Percentiles rank a stretch among this genome's conserved stretches.
phyloP scores from a whole-genome alignment of 805 yeast species.

The Vanderwaltozyma tropicalis region DNA sequence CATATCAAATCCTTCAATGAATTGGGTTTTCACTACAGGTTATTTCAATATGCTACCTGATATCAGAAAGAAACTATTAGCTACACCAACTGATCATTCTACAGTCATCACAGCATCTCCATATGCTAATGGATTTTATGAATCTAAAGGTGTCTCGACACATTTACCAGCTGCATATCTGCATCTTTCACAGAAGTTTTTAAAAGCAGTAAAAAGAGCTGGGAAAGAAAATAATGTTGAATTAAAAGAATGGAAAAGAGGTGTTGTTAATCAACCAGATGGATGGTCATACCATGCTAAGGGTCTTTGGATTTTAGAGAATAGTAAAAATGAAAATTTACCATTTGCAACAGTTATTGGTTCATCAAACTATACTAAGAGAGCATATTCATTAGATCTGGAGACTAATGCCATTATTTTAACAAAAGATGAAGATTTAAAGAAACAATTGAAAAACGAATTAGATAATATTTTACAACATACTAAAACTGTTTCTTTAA shows the following conservation, averaged over 20 bases:
- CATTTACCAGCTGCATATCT: conserved; percentile 82
- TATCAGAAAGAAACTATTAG: conserved; percentile 47
- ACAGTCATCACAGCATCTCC: conserved; percentile 85
- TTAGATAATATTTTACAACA: conserved; percentile 46
- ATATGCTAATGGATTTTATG: conserved; percentile 85
- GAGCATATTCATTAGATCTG: conserved; percentile 80
- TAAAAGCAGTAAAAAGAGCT: conserved; percentile 37
- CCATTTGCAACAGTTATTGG: conserved; percentile 82
- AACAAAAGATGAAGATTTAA: conserved; percentile 55
- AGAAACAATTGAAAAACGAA: conserved; percentile 49
- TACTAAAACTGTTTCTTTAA: conserved; percentile 42
- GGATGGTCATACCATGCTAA: conserved; percentile 99
- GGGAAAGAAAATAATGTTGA: conserved; percentile 38
- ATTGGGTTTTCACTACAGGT: conserved; percentile 92
- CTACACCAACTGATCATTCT: conserved; percentile 36
- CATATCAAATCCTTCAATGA: conserved; percentile 40
- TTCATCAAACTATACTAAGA: conserved; percentile 82
- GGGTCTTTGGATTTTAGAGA: conserved; percentile 78
- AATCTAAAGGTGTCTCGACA: conserved; percentile 71
- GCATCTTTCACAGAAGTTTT: conserved; percentile 58
- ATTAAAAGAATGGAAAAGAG: conserved; percentile 78
- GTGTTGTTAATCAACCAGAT: conserved; percentile 63
- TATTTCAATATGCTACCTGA: conserved; percentile 85
- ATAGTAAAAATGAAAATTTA: conserved; percentile 12
- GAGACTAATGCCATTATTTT: conserved; percentile 78